These are phyloP conservation scores for Phoenix dactylifera DNA, from an alignment of 176 grass and related monocot species.

Conservation along the genomic window DNA sequence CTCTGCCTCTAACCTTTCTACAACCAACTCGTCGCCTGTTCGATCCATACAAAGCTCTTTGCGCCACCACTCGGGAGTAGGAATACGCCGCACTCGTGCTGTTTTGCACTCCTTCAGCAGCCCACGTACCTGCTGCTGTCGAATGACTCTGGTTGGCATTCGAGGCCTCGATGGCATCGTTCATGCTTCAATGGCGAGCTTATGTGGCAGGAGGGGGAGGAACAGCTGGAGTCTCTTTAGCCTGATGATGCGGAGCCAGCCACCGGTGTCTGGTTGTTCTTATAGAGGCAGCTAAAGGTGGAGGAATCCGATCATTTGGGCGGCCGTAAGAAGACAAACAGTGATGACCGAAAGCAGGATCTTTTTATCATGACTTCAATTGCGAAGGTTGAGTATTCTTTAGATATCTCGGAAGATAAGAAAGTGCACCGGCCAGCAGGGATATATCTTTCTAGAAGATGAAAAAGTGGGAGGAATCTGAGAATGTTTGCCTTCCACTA, in stretches of 20 bases:
- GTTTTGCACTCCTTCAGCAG: background rate
- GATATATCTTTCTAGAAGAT: too few species aligned
- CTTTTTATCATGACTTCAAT: too few species aligned
- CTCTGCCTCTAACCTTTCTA: background rate
- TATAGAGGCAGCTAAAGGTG: too few species aligned
- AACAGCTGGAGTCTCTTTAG: too few species aligned
- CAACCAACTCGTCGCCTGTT: background rate
- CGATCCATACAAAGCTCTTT: background rate
- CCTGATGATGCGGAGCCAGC: too few species aligned
- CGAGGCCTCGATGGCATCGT: background rate
- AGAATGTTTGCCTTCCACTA: background rate
- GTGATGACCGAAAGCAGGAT: too few species aligned
- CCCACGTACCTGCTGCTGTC: too few species aligned
- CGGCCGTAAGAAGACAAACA: too few species aligned
- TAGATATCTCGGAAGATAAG: background rate
- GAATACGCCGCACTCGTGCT: background rate
- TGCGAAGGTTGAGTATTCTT: background rate
- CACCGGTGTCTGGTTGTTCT: too few species aligned
- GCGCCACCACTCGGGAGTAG: background rate
- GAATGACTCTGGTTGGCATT: background rate
- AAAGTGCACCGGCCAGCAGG: background rate
- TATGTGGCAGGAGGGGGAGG: too few species aligned
- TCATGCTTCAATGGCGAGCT: too few species aligned
- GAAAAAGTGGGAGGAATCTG: background rate
- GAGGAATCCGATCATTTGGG: too few species aligned